Base-by-base conservation (phyloP, 2,329 filamentous ascomycete species). In the Trichoderma guizhouense region DNA sequence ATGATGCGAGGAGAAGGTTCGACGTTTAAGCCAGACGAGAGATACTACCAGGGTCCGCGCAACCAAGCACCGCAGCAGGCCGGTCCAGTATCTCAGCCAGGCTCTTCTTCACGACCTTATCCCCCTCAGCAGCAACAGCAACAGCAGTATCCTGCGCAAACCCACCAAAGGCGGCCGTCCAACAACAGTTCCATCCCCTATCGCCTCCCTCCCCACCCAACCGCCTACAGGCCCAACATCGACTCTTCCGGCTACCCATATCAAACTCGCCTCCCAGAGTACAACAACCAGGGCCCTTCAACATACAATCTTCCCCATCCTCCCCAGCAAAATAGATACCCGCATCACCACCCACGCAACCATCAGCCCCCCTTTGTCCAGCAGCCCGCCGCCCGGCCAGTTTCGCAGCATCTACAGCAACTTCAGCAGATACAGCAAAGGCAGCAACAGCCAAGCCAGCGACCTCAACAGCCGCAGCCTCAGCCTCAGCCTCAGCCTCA, bases 1-100 rank as follows among this genome's bases (percentile, higher is more conserved):
- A 83, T 81, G 11, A 79, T 83, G 78, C 79, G 82, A 14, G 73
- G 82, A 8, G 80, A 83, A 36, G 75, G 79, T n/a, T 78, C 81
- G 3, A 81, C 81, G 2, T 80, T 79, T 1, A 77, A 78, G 36
- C 76, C 77, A 11, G 76, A 78, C 21, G 74, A 74, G 65, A 72
- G 75, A 70, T 64, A 43, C 15, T 39, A 24, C 72, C 65, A 57
- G 24, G 57, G 28, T 2, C 36, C 34, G n/a, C 65, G 55, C 18
- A 32, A 21, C 11, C 70, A 61, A 43, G 30, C 34, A 68, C 57
- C 43, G 6, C 70, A 47, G 26, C 63, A 62, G 21, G n/a, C 30
- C 15, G 43, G 47, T 9, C 24, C 26, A 15, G 30, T 43, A 1
- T 43, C 39, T 9, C 70, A 39, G 24, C 53, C 63, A 32, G 53